Conservation (phyloP, 1,284 basidiomycete genomes). For the Takashimella koratensis region DNA sequence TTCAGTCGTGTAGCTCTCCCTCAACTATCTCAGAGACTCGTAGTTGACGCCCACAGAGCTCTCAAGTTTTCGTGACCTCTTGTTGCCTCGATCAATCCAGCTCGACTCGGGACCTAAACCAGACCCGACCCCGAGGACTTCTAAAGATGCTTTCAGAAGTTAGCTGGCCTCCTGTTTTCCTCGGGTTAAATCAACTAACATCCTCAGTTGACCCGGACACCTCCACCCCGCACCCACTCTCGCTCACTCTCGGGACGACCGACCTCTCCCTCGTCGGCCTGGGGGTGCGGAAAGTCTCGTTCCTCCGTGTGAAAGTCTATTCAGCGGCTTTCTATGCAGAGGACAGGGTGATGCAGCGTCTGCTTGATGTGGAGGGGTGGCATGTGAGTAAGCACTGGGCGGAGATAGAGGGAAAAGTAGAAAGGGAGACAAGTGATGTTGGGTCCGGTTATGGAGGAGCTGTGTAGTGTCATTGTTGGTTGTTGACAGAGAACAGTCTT, state of each 20-base stretch:
- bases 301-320: conserved; percentile 55
- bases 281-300: conserved; percentile 55
- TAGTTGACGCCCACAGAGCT: too few relatives aligned
- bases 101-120: neutral
- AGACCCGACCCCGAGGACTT: neutral
- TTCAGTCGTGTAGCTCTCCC: too few relatives aligned
- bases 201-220: conserved; percentile 43
- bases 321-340: conserved; percentile 54
- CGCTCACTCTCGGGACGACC: conserved; percentile 21
- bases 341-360: conserved; percentile 22
- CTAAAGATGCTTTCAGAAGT: neutral
- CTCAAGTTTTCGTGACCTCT: too few relatives aligned
- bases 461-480: conserved; percentile 7
- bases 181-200: neutral
- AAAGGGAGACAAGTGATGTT: too few relatives aligned
- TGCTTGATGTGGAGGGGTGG: conserved; percentile 30
- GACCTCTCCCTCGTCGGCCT: conserved; percentile 51
- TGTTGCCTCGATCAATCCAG: neutral
- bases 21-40: too few relatives aligned
- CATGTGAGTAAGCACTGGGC: conserved; percentile 19
- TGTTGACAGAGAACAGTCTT: conserved; percentile 22
- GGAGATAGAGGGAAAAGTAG: too few relatives aligned
- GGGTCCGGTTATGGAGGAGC: conserved; percentile 1
- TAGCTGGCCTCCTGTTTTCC: neutral
- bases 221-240: conserved; percentile 39